Conservation (phyloP, 306 rosid species). For the Sesbania bispinosa region DNA sequence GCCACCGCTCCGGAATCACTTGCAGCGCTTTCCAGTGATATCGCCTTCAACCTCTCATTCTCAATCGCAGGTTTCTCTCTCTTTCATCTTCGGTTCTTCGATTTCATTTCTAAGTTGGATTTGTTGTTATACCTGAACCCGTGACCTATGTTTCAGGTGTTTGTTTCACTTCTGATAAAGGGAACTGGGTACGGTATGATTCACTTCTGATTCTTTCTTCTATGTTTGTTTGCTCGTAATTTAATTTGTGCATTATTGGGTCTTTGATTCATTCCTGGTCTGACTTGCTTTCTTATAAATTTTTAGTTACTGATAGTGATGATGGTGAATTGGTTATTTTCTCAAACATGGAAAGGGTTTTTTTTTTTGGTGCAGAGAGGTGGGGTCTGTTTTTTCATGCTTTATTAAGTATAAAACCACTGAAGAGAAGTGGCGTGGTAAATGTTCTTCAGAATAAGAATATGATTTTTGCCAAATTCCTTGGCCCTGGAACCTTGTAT, state of each 20-base stretch:
- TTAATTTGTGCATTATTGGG: background rate
- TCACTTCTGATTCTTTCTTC: background rate
- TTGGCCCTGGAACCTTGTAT: background rate
- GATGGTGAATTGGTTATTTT: background rate
- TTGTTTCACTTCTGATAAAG: no score
- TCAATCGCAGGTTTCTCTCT: no score
- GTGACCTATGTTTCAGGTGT: no score
- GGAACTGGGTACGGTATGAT: background rate
- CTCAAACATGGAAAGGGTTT: conserved; percentile 13
- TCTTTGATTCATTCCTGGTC: background rate
- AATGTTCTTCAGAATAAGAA: background rate
- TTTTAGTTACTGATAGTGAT: background rate
- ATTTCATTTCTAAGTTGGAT: no score
- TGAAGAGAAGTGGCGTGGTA: background rate
- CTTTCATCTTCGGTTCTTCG: no score
- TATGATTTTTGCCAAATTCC: background rate
- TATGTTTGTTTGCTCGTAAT: background rate
- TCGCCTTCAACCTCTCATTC: no score
- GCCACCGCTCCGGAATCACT: no score
- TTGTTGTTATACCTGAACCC: no score
- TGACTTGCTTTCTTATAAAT: background rate
- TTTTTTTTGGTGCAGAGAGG: background rate
- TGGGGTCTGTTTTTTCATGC: conserved; percentile 15
- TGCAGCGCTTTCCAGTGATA: no score
- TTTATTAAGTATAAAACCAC: background rate